Conservation (phyloP, 805 yeast species). For the Kazachstania kunashirensis region DNA sequence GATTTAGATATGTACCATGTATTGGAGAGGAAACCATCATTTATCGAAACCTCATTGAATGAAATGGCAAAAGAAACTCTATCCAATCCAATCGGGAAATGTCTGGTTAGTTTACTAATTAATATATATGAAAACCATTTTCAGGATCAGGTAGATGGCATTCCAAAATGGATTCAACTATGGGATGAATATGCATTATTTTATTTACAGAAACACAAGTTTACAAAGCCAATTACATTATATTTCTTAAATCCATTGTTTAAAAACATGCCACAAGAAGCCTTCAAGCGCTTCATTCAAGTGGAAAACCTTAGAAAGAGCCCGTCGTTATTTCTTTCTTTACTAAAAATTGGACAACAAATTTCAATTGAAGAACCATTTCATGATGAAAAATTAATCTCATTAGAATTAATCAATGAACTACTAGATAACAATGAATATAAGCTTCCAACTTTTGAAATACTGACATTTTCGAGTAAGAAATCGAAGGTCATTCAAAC, state of each 20-base stretch:
- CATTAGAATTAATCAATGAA: constrained; percentile 25
- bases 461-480: constrained; percentile 53
- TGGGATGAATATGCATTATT: constrained; percentile 40
- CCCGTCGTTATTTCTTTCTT: constrained; percentile 37
- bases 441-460: constrained; percentile 48
- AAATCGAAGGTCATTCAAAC: constrained; percentile 47
- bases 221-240: constrained; percentile 41
- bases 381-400: constrained; percentile 30
- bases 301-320: constrained; percentile 22
- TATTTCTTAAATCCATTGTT: constrained; percentile 59
- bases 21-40: constrained; percentile 35
- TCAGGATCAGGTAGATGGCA: constrained; percentile 8
- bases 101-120: constrained; percentile 35
- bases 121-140: constrained; percentile 28
- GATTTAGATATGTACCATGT: constrained; percentile 38
- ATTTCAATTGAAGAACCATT: constrained; percentile 46
- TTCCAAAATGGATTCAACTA: constrained; percentile 36
- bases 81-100: constrained; percentile 58
- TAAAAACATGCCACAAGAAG: constrained; percentile 35
- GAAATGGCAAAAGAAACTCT: constrained; percentile 47
- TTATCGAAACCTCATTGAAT: constrained; percentile 39
- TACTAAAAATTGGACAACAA: constrained; percentile 57
- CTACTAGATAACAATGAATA: constrained; percentile 38
- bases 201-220: constrained; percentile 27
- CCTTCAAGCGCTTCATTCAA: constrained; percentile 32